Conservation (phyloP, 1,284 basidiomycete species). For the Apiotrichum domesticum region DNA sequence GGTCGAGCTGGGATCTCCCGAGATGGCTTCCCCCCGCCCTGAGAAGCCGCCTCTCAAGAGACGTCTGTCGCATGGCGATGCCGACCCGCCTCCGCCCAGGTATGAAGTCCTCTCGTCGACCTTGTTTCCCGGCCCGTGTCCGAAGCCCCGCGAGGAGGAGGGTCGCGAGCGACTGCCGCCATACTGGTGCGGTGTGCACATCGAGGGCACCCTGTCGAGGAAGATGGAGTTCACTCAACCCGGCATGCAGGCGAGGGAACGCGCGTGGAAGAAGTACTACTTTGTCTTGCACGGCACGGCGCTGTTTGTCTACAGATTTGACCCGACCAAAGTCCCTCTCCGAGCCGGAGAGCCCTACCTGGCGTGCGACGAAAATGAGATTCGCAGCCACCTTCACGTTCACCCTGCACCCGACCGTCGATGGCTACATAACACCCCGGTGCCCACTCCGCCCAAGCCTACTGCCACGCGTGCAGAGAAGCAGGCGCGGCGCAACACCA, state of each 20-base stretch:
- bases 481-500: conserved; percentile 11
- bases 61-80: conserved; percentile 48
- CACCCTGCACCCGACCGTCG: conserved; percentile 45
- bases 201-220: conserved; percentile 76
- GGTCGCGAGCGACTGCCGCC: conserved; percentile 71
- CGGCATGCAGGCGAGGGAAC: conserved; percentile 77
- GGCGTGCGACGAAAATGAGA: conserved; percentile 27
- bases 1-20: background rate
- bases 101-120: conserved; percentile 30
- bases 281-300: conserved; percentile 89
- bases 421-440: background rate
- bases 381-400: conserved; percentile 45
- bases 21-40: background rate
- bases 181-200: conserved; percentile 74
- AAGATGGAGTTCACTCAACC: conserved; percentile 91
- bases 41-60: conserved; percentile 32
- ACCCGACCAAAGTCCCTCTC: conserved; percentile 48
- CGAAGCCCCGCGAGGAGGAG: conserved; percentile 58
- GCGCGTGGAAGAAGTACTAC: conserved; percentile 83
- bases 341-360: conserved; percentile 16
- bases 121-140: conserved; percentile 12
- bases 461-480: background rate
- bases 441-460: background rate
- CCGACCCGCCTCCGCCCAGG: conserved; percentile 41
- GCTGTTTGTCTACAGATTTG: conserved; percentile 74